Evolutionary conservation across 2,329 filamentous ascomycete genomes (phyloP).

Genomic region (Apiospora saccharicola): DNA sequence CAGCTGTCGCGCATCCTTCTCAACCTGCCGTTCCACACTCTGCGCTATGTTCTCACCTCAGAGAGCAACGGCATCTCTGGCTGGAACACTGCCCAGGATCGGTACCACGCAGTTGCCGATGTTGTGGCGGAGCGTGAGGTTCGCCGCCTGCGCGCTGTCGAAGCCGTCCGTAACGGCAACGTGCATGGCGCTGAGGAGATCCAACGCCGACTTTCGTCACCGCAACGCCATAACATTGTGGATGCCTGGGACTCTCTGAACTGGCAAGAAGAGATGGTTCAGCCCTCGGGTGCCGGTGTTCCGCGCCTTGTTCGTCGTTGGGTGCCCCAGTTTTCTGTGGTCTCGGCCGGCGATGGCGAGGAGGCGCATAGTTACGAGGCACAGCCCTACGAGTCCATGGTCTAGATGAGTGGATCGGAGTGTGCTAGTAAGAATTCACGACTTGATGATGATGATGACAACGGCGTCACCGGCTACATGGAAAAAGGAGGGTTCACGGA

Average conservation of each 20-base stretch:
- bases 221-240: constrained; percentile 48
- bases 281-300: constrained; percentile 49
- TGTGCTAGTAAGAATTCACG: constrained; percentile 11
- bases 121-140: constrained; percentile 66
- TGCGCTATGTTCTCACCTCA: constrained; percentile 72
- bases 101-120: constrained; percentile 56
- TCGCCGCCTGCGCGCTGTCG: constrained; percentile 56
- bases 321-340: constrained; percentile 46
- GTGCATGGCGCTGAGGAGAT: constrained; percentile 47
- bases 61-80: constrained; percentile 60
- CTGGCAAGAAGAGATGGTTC: constrained; percentile 55
- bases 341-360: constrained; percentile 30
- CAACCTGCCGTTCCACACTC: constrained; percentile 72
- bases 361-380: constrained; percentile 28
- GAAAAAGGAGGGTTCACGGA: constrained; percentile 18
- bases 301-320: constrained; percentile 54
- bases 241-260: constrained; percentile 56
- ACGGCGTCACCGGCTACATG: constrained; percentile 19
- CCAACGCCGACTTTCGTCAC: constrained; percentile 43
- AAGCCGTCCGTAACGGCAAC: constrained; percentile 48
- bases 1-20: constrained; percentile 72
- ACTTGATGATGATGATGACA: constrained; percentile 17
- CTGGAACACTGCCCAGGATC: constrained; percentile 56
- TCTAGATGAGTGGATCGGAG: constrained; percentile 13
- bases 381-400: constrained; percentile 16